phyloP scores from a whole-genome alignment of 1,284 basidiomycete species.

The Pseudozyma hubeiensis region DNA sequence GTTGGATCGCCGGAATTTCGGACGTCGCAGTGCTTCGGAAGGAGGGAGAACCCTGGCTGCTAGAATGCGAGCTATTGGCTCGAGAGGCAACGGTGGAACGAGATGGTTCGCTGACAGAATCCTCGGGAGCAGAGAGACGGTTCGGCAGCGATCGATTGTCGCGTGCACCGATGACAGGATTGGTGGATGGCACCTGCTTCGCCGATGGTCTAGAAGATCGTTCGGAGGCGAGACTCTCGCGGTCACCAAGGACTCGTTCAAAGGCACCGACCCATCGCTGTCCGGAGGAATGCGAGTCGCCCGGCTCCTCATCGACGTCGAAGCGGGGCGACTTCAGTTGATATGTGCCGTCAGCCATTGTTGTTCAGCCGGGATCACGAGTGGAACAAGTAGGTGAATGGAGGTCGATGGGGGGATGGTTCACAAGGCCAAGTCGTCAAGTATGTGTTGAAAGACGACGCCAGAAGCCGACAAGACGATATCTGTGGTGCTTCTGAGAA shows the following conservation, averaged over 20 bases:
- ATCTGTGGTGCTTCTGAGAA: neutral
- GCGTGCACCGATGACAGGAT: slow-evolving; percentile 39
- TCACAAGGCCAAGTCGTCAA: neutral
- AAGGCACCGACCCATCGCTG: slow-evolving; percentile 62
- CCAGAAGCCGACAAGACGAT: neutral
- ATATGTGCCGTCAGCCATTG: slow-evolving; percentile 36
- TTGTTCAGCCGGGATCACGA: neutral
- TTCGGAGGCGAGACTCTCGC: slow-evolving; percentile 40
- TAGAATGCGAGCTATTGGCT: slow-evolving; percentile 36
- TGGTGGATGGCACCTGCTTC: slow-evolving; percentile 26
- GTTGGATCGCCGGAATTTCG: slow-evolving; percentile 2
- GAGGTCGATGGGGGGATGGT: neutral
- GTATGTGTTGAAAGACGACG: slow-evolving; percentile 1
- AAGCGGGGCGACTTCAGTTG: slow-evolving; percentile 39
- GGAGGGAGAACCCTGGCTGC: slow-evolving; percentile 33
- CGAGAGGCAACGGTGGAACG: slow-evolving; percentile 24
- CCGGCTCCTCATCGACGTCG: slow-evolving; percentile 52
- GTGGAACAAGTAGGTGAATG: neutral
- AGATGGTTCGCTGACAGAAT: slow-evolving; percentile 13
- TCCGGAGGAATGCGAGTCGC: slow-evolving; percentile 30
- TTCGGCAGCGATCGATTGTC: slow-evolving; percentile 20
- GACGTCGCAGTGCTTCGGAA: slow-evolving; percentile 10
- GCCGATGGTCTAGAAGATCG: slow-evolving; percentile 27
- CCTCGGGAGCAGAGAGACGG: slow-evolving; percentile 16
- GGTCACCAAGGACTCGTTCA: slow-evolving; percentile 64